phyloP scores from a whole-genome alignment of 1,139 yeast species.

The Blastobotrys illinoisensis region DNA sequence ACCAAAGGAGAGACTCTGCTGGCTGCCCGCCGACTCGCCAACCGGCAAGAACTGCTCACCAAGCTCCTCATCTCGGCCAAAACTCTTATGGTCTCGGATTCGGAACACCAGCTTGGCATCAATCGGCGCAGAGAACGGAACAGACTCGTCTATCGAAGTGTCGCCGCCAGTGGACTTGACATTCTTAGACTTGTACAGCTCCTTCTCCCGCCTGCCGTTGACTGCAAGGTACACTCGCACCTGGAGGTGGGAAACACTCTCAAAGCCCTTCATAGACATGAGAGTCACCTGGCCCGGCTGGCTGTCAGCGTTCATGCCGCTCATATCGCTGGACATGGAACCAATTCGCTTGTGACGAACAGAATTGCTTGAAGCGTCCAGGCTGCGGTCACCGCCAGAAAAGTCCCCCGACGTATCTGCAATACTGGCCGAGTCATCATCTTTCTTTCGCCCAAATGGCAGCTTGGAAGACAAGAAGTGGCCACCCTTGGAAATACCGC shows the following conservation, averaged over 20 bases:
- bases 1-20: conserved; percentile 26
- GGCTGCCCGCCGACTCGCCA: conserved; percentile 24
- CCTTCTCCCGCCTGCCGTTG: conserved; percentile 38
- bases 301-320: conserved; percentile 9
- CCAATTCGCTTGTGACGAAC: conserved; percentile 16
- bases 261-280: conserved; percentile 27
- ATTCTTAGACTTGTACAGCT: conserved; percentile 59
- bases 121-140: conserved; percentile 60
- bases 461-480: conserved; percentile 21
- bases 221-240: conserved; percentile 29
- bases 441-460: conserved; percentile 15
- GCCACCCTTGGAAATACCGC: conserved; percentile 36
- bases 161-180: conserved; percentile 47
- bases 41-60: conserved; percentile 45
- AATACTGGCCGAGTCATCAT: conserved; percentile 20
- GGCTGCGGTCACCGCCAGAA: conserved; percentile 3
- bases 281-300: conserved; percentile 27
- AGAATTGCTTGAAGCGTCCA: conserved; percentile 13
- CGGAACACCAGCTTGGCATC: conserved; percentile 54
- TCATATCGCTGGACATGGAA: conserved; percentile 16
- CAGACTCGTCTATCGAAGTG: conserved; percentile 59
- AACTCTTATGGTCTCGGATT: conserved; percentile 62
- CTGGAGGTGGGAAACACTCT: conserved; percentile 26
- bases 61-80: conserved; percentile 64
- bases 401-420: conserved; percentile 16